Conservation (phyloP, 2,329 filamentous ascomycete species). For the Diaporthe eres region DNA sequence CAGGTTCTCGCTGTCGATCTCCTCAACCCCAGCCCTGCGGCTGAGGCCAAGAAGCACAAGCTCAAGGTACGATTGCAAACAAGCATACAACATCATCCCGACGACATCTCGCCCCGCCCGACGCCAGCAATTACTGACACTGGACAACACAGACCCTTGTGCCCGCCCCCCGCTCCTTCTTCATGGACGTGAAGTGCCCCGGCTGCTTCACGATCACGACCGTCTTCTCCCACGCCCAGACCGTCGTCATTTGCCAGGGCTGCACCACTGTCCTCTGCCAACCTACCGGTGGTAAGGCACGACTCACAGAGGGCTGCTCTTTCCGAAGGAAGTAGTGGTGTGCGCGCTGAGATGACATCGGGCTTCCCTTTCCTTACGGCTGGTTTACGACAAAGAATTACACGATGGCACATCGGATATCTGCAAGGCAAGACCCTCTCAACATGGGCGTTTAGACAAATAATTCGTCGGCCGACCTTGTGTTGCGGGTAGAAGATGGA, state of each 20-base stretch:
- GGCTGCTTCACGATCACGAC: conserved; percentile 99
- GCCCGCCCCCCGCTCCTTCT: conserved; percentile 97
- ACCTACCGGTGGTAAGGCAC: conserved; percentile 98
- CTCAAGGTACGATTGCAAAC: conserved; percentile 82
- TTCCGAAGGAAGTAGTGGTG: conserved; percentile 99
- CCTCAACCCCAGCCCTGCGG: conserved; percentile 97
- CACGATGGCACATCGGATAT: conserved; percentile 68
- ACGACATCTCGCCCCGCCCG: not conserved
- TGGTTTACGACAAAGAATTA: conserved; percentile 63
- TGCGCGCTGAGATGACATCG: conserved; percentile 47
- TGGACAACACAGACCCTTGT: conserved; percentile 80
- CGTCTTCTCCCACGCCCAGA: conserved; percentile 99
- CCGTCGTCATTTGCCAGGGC: conserved; percentile 99
- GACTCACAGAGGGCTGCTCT: conserved; percentile 99
- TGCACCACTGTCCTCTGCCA: conserved; percentile 99
- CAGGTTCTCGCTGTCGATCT: conserved; percentile 99
- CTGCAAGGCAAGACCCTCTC: conserved; percentile 64
- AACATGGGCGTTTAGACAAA: conserved; percentile 66
- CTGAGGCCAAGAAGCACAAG: conserved; percentile 99
- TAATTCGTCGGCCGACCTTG: conserved; percentile 48
- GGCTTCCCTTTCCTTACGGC: conserved; percentile 61
- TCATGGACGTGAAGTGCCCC: conserved; percentile 99
- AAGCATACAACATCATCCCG: not conserved
- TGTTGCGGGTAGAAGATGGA: conserved; percentile 81
- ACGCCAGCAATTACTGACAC: conserved; percentile 29